Conservation (phyloP, 352 stramenopile genomes). For the Pythium chondricola region DNA sequence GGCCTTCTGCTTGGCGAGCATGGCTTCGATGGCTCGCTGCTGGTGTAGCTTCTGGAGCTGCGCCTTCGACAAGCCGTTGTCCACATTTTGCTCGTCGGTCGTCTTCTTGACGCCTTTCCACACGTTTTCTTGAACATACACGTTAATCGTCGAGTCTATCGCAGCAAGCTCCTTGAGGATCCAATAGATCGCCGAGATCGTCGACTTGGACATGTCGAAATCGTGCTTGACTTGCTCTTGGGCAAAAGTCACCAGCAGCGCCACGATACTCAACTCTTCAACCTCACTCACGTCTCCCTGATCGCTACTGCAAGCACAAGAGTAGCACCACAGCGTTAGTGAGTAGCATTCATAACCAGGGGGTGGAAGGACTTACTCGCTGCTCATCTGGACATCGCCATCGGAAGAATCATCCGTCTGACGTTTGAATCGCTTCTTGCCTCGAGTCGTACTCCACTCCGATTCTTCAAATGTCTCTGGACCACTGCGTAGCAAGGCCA, state of each 20-base stretch:
- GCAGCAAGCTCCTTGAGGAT: conserved; percentile 59
- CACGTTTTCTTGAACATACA: conserved; percentile 51
- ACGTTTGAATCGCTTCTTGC: conserved; percentile 68
- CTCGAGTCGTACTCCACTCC: conserved; percentile 29
- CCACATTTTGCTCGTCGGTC: conserved; percentile 32
- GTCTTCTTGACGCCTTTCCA: conserved; percentile 59
- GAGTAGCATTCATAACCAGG: too few species aligned
- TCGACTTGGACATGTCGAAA: conserved; percentile 74
- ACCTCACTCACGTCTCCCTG: conserved; percentile 48
- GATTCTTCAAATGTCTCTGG: conserved; percentile 57
- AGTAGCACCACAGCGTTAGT: neutral
- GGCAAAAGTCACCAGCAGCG: conserved; percentile 45
- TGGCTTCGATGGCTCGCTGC: conserved; percentile 76
- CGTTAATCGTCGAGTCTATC: conserved; percentile 41
- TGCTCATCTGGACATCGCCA: conserved; percentile 59
- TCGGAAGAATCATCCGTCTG: conserved; percentile 35
- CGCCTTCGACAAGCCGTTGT: conserved; percentile 63
- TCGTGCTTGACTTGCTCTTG: conserved; percentile 74
- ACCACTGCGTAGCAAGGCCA: conserved; percentile 46
- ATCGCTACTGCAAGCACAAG: conserved; percentile 29
- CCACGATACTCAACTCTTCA: conserved; percentile 54
- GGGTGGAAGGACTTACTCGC: conserved; percentile 28
- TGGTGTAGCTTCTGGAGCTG: conserved; percentile 76
- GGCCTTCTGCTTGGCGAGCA: conserved; percentile 73
- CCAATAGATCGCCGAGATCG: conserved; percentile 76